Evolutionary conservation across 2,329 filamentous ascomycete species (phyloP).

Genomic region (Calonectria ilicicola): DNA sequence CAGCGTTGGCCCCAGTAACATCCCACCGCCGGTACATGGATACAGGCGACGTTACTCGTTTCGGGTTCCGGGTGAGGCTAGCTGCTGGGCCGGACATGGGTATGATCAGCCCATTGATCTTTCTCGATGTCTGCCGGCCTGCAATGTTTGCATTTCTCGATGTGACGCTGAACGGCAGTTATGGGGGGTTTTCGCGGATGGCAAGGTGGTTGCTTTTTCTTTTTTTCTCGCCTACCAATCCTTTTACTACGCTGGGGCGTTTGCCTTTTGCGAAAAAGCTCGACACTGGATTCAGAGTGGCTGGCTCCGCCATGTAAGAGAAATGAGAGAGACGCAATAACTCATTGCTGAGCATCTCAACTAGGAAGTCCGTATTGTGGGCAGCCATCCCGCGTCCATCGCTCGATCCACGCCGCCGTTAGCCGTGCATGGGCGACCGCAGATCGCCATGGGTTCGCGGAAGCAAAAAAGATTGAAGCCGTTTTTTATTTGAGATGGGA

Average conservation of each 20-base stretch:
- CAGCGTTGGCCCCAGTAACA: constrained; percentile 24
- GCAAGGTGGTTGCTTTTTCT: neutral
- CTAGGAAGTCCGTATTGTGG: neutral
- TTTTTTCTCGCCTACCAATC: neutral
- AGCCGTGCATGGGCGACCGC: neutral
- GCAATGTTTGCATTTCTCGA: neutral
- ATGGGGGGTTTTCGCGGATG: neutral
- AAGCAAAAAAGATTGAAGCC: neutral
- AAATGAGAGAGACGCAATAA: neutral
- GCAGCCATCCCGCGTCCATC: neutral
- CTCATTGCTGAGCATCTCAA: neutral
- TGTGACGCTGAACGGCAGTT: constrained; percentile 6
- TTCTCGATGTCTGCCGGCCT: neutral
- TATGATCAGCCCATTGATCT: constrained; percentile 1
- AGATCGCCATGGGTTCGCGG: neutral
- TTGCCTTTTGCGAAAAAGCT: neutral
- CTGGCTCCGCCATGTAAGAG: neutral
- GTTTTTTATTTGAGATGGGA: neutral
- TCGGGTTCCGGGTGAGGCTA: constrained; percentile 9
- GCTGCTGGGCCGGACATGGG: neutral
- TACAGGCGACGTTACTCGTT: neutral
- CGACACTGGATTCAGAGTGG: neutral
- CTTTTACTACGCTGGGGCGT: constrained; percentile 13
- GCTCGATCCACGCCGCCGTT: constrained; percentile 1
- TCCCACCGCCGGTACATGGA: constrained; percentile 21